Base-by-base conservation (phyloP, 177 flowering plant genomes). In the Vitis hybrid region DNA sequence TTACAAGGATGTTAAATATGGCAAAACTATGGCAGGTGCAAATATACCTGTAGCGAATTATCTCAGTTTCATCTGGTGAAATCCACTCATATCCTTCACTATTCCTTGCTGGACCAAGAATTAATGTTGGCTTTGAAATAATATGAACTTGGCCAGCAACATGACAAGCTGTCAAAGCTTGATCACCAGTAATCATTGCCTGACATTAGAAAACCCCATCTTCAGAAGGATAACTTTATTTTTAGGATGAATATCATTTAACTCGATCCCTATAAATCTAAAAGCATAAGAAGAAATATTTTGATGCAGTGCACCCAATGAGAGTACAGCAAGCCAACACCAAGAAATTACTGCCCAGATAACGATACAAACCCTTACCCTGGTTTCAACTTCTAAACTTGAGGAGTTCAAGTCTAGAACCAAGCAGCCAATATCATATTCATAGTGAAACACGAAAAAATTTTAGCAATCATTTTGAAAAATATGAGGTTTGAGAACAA, bases 161-260 rank as follows among this genome's bases (percentile, higher is more conserved):
- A 83, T 95, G 94, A 81, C 98, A 93, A 64, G 99, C 99, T 63
- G 98, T 95, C 80, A 95, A 77, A 69, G 98, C 93, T 86, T 93
- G 99, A 78, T 95, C 99, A 61, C 99, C 99, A 69, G 99, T 93
- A 62, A 95, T 95, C 99, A 95, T 95, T 52, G 81, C 97, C 99
- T 95, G 65, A 63, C 30, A 75, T 62, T 39, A 56, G 26, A 67
- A 23, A 68, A 72, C 18, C 23, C 8, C 45, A 39, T 39, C 45
- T 6, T 39, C 45, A 39, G 45, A 39, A 39, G 45, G 45, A 39
- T 39, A 39, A 1, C 45, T 39, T 5, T 26, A 57, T 8, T 56
- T 17, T 60, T 72, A 4, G 45, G 66, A 67, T 67, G 48, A 8
- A 51, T 55, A 32, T 45, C 30, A 18, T 34, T 21, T 30, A 23